Evolutionary conservation across 768 basidiomycete genomes (phyloP).

Genomic region (Psilocybe cyanescens): DNA sequence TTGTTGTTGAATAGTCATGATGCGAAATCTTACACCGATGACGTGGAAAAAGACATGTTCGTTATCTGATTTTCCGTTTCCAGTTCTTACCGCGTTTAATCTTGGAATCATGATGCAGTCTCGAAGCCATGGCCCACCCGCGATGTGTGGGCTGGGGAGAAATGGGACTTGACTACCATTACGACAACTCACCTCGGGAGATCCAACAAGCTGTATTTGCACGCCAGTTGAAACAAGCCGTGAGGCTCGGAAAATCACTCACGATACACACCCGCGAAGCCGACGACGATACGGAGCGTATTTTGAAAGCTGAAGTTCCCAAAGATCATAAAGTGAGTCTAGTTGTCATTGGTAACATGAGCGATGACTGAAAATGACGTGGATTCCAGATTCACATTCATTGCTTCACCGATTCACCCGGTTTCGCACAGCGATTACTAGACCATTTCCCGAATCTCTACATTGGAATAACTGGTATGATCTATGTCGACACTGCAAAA

Average conservation of each 20-base stretch:
- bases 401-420: conserved; percentile 85
- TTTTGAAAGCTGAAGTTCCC: conserved; percentile 79
- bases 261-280: conserved; percentile 90
- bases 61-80: conserved; percentile 23
- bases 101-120: conserved; percentile 35
- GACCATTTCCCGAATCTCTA: conserved; percentile 81
- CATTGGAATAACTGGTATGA: conserved; percentile 78
- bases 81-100: neutral
- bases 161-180: conserved; percentile 87
- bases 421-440: conserved; percentile 70
- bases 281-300: conserved; percentile 78
- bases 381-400: conserved; percentile 75
- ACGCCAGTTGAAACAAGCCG: conserved; percentile 70
- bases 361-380: neutral
- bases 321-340: conserved; percentile 61
- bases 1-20: conserved; percentile 55
- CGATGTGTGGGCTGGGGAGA: conserved; percentile 90
- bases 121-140: conserved; percentile 79
- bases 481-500: neutral
- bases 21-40: conserved; percentile 68
- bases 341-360: neutral
- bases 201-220: conserved; percentile 68
- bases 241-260: conserved; percentile 72
- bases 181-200: conserved; percentile 74
- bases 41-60: conserved; percentile 71